These are phyloP conservation scores for Zymoseptoria crescenta DNA, from an alignment of 2,329 filamentous ascomycete species.

Conservation along the genomic window DNA sequence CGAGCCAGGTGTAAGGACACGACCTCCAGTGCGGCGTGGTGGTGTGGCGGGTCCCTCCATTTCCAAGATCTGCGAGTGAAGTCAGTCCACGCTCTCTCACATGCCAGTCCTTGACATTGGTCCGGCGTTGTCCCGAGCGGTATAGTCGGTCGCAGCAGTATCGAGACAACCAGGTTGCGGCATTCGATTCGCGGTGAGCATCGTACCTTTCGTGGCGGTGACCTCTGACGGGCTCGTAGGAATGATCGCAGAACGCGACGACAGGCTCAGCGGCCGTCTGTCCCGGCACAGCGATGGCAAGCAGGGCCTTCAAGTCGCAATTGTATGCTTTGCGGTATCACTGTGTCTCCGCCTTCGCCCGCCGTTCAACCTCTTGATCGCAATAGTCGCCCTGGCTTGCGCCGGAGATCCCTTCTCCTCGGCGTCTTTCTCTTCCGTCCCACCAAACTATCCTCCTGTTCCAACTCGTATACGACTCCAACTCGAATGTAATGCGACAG, in stretches of 20 bases:
- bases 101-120: not conserved
- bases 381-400: not conserved
- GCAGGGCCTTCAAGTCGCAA: not conserved
- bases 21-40: slow-evolving; percentile 6
- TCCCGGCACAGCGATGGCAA: not conserved
- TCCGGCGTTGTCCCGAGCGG: not conserved
- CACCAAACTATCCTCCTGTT: not conserved
- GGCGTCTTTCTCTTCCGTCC: not conserved
- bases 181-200: not conserved
- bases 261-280: not conserved
- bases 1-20: slow-evolving; percentile 52
- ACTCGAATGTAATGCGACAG: not conserved
- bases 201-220: not conserved
- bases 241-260: not conserved
- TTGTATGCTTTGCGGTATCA: not conserved
- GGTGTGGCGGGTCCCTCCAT: slow-evolving; percentile 12
- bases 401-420: not conserved
- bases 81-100: not conserved
- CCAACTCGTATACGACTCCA: not conserved
- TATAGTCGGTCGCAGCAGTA: not conserved
- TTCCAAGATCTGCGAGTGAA: not conserved
- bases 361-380: not conserved
- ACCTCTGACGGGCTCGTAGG: slow-evolving; percentile 33
- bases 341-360: not conserved
- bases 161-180: not conserved